Base-by-base conservation (phyloP, 2,329 filamentous ascomycete genomes). In the Colletotrichum musicola region DNA sequence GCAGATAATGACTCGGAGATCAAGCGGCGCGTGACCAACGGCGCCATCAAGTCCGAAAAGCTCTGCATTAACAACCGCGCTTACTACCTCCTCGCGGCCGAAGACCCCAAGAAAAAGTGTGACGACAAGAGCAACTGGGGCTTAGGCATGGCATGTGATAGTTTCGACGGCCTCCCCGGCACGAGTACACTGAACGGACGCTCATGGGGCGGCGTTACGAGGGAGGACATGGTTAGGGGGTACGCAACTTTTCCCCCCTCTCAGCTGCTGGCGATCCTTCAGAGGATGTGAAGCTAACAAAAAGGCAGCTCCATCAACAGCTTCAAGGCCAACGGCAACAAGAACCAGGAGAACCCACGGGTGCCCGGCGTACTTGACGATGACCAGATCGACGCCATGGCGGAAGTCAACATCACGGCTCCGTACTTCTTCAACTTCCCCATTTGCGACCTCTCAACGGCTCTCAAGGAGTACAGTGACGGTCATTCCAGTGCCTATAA, bases 351-450 rank as follows among this genome's bases (percentile, higher is more conserved):
- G 18, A 56, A 56, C 53, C 49, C 49, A 14, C 49, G 25, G 49
- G 49, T 30, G 7, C 38, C 38, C 38, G 38, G 53, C 7, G 6
- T 38, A 30, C 38, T 56, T 3, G 18, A 12, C 10, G 53, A 56
- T 30, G 18, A 51, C 49, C 49, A 51, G 49, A 51, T 51, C 20
- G 49, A 51, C 49, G 16, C 20, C 18, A 56, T 56, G 53, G 25
- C 53, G 14, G 49, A 25, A 25, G 25, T 51, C 49, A 30, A 51
- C 49, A 56, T 56, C 27, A 10, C 4, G 38, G 53, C 53, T 6
- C 53, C 53, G 53, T 38, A 25, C 16, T 10, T 56, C 38, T 38
- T 56, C 27, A 56, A 56, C 53, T 30, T 56, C 18, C 53, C 53
- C 53, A 56, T 56, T 27, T 56, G 53, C 35, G 38, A 38, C 53